Percentiles rank a stretch among this genome's conserved stretches.
Evolutionary conservation across 2,329 filamentous ascomycete genomes (phyloP).

Genomic region (Pleurostoma richardsiae): DNA sequence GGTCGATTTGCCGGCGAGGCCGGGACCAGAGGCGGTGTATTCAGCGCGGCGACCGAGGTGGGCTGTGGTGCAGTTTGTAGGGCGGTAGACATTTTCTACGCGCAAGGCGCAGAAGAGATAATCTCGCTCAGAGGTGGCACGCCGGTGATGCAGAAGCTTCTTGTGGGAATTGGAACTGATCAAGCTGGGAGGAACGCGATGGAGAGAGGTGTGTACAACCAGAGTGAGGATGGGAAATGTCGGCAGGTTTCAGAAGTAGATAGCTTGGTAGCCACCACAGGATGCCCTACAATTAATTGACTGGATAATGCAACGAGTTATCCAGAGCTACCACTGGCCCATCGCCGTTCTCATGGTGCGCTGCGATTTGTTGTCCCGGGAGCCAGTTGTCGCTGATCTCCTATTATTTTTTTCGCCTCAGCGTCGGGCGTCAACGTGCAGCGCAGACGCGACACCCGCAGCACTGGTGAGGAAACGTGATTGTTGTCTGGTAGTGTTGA

Average conservation of each 20-base stretch:
- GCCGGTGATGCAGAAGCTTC: no score
- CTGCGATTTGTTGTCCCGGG: conserved; percentile 27
- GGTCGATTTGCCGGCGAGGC: conserved; percentile 43
- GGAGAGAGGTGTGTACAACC: not conserved
- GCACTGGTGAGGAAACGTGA: not conserved
- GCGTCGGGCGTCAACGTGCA: conserved; percentile 5
- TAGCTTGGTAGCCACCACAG: not conserved
- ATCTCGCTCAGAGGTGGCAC: no score
- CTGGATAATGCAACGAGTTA: conserved; percentile 3
- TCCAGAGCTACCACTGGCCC: conserved; percentile 26
- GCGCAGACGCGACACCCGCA: conserved; percentile 8
- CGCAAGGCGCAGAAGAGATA: conserved; percentile 13
- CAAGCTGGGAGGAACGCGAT: not conserved
- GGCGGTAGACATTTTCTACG: conserved; percentile 50
- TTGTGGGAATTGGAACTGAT: not conserved
- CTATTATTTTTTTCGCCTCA: conserved; percentile 4
- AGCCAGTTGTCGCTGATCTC: conserved; percentile 5
- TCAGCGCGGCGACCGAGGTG: conserved; percentile 37
- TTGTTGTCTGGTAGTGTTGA: not conserved
- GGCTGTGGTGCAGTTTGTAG: conserved; percentile 54
- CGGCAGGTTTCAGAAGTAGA: not conserved
- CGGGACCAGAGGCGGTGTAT: conserved; percentile 39
- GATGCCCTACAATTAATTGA: conserved; percentile 3
- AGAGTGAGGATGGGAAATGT: not conserved
- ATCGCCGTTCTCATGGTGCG: conserved; percentile 39